Evolutionary conservation across 176 grass and related monocot species (phyloP), one percentile per base, ranked within the genome.

Genomic region (Ensete glaucum): DNA sequence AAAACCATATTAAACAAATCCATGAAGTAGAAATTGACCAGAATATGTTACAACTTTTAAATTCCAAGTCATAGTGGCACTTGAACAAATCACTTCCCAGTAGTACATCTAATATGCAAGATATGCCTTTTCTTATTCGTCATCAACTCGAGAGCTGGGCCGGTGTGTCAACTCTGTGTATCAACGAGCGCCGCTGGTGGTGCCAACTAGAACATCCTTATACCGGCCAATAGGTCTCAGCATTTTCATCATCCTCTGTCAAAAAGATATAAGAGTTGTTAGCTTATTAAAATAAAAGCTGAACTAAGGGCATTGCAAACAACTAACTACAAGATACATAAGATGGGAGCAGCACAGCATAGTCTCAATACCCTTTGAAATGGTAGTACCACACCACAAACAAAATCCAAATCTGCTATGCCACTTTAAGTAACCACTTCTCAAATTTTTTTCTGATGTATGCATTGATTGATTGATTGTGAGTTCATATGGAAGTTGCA

Each of bases 161-260:
- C 52, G 5, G 12, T 14, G 11, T 9, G 10, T 7, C 22, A 26
- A 50, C 62, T 16, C 21, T 20, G 6, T 11, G 48, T 12, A 34
- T 25, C 54, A 34, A 16, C 43, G 11, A 23, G 22, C 8, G 11
- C 16, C 29, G 62, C 22, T 67, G 50, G 16, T 54, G 76, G 50
- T 50, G 19, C 76, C 76, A 53, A 67, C 23, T 1, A 77, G 23
- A 26, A 56, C 63, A 67, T 54, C 15, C 63, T 78, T 78, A n/a
- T 34, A 67, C 20, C 76, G 63, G 7, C 64, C 64, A 11, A 68
- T 17, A 19, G 50, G 62, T 77, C 21, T 17, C 11, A 77, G 22
- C 64, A 78, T 54, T 51, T 20, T 78, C 50, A 49, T 68, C 76
- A 78, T 29, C 13, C 11, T 78, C 76, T 78, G 76, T 68, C 64